Base-by-base conservation (phyloP, 106 monocot species). In the Amphibolis antarctica region DNA sequence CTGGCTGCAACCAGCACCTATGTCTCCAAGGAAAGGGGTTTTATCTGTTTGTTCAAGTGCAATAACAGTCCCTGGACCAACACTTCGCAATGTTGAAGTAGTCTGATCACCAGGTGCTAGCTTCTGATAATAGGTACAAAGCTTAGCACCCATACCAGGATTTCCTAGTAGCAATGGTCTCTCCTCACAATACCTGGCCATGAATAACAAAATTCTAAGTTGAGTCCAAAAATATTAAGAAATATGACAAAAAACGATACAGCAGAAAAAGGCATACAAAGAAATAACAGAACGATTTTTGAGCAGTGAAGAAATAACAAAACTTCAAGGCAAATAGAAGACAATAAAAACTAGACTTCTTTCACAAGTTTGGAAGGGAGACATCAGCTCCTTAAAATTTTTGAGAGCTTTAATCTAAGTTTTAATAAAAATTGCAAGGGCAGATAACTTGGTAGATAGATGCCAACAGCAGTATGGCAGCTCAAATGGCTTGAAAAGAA, bases 1-100 rank as follows among this genome's bases (percentile, higher is more conserved):
- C 57, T 86, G 96, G 55, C 74, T 78, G 73, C 78, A 82, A n/a
- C 86, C 96, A 18, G 90, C 63, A 47, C 74, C 61, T 59, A 98
- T 84, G 63, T 98, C 86, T 67, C 96, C 96, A 67, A 98, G 90
- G 76, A 90, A 98, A 62, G 90, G 96, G 59, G 96, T 87, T 73
- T 80, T 98, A 29, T 98, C 90, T 26, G 84, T 68, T 25, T 90
- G 80, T 56, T 98, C 90, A 71, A 98, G 81, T 22, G 90, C 53
- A 50, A 98, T 65, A 36, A 90, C 68, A 43, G 71, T 80, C 12
- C 96, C 96, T 18, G 87, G 47, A n/a, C 74, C 75, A 74, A 56
- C 71, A 49, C 78, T 80, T 12, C 82, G 76, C 44, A 90, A 66
- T 6, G 82, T 68, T 24, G 78, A 56, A 49, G 82, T 80, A 62